A percentile compares a stretch with the other conserved stretches of the same genome.
Evolutionary conservation across 768 basidiomycete species (phyloP).

Genomic region (Panaeolus cyanescens): DNA sequence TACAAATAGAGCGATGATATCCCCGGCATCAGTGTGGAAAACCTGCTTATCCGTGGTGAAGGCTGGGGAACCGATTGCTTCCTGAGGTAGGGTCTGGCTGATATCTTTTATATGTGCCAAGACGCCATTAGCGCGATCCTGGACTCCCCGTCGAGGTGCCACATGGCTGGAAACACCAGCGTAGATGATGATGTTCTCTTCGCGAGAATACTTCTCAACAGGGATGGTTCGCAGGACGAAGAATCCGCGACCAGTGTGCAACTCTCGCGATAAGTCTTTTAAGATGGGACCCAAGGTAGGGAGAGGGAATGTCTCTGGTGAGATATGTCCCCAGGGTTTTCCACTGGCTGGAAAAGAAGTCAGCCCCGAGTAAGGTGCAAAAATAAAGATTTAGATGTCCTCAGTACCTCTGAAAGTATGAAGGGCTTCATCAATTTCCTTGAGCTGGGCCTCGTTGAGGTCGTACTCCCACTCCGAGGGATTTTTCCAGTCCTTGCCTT

Average conservation of each 20-base stretch:
- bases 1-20: constrained; percentile 45
- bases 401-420: constrained; percentile 33
- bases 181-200: constrained; percentile 43
- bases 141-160: constrained; percentile 15
- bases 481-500: constrained; percentile 41
- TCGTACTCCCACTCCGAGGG: constrained; percentile 42
- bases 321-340: background rate
- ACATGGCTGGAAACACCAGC: constrained; percentile 33
- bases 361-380: background rate
- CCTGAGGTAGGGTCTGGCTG: constrained; percentile 34
- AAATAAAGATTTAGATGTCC: background rate
- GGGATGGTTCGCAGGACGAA: constrained; percentile 48
- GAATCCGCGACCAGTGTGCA: constrained; percentile 47
- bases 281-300: constrained; percentile 39
- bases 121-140: constrained; percentile 28
- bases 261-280: constrained; percentile 34
- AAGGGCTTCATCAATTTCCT: constrained; percentile 39
- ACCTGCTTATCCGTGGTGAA: constrained; percentile 52
- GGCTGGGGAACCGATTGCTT: constrained; percentile 41
- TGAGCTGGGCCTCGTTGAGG: constrained; percentile 29
- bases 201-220: constrained; percentile 39
- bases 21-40: constrained; percentile 47
- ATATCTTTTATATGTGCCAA: constrained; percentile 50
- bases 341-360: background rate
- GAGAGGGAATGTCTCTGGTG: constrained; percentile 39